Percentiles rank a stretch among this genome's conserved stretches.
Conservation (phyloP, 495 filamentous ascomycete genomes). For the Glutinoglossum americanum region DNA sequence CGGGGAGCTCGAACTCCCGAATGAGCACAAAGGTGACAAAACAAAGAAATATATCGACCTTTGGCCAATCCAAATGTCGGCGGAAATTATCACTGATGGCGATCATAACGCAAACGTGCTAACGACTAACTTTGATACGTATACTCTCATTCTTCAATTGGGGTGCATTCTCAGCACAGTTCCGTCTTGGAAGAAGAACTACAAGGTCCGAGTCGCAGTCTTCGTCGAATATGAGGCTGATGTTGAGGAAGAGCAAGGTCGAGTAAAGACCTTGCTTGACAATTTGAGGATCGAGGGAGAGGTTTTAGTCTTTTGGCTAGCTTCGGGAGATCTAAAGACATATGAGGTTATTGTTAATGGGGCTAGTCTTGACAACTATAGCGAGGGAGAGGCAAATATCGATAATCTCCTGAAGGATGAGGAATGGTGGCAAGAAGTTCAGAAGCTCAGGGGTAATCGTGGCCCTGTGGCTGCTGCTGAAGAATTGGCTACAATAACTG, state of each 20-base stretch:
- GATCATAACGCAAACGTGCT: conserved; percentile 41
- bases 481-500: conserved; percentile 12
- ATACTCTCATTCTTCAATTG: conserved; percentile 69
- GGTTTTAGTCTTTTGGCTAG: conserved; percentile 63
- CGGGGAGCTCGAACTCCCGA: conserved; percentile 48
- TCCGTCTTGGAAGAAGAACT: conserved; percentile 59
- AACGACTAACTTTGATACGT: conserved; percentile 85
- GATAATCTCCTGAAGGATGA: conserved; percentile 40
- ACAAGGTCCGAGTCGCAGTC: conserved; percentile 52
- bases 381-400: conserved; percentile 29
- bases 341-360: conserved; percentile 70
- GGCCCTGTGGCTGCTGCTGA: conserved; percentile 14
- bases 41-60: conserved; percentile 68
- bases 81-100: conserved; percentile 45
- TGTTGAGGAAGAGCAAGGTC: conserved; percentile 51
- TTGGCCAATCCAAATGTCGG: conserved; percentile 74
- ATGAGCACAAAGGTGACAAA: conserved; percentile 24
- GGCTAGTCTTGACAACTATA: conserved; percentile 15
- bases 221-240: conserved; percentile 84
- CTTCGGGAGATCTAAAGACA: conserved; percentile 44
- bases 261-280: conserved; percentile 54
- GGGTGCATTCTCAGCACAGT: conserved; percentile 72
- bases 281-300: conserved; percentile 67
- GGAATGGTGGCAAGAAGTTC: conserved; percentile 70
- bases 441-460: conserved; percentile 28